A percentile compares a stretch with the other conserved stretches of the same genome.
These are phyloP conservation scores for Lentinula aciculospora DNA, from an alignment of 768 basidiomycete species.

Conservation along the genomic window DNA sequence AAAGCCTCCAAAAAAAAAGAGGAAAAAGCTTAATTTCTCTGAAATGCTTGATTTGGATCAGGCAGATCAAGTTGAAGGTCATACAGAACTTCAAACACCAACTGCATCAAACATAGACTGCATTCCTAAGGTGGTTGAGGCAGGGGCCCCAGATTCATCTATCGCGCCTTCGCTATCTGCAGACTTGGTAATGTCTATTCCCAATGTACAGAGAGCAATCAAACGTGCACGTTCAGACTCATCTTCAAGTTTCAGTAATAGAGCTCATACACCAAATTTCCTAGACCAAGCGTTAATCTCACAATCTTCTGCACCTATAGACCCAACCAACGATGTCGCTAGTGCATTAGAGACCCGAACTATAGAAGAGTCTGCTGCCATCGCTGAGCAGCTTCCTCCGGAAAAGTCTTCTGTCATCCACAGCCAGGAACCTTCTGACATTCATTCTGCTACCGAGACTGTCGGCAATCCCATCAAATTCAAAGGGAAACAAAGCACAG, in stretches of 20 bases:
- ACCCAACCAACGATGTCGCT: neutral
- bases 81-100: neutral
- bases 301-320: neutral
- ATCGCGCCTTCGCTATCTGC: neutral
- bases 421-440: neutral
- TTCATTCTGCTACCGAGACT: neutral
- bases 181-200: neutral
- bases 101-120: neutral
- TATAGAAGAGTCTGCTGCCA: neutral
- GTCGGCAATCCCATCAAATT: neutral
- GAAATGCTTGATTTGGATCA: constrained; percentile 24
- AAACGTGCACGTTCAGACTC: neutral
- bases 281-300: neutral
- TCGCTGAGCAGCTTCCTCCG: neutral
- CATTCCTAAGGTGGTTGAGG: neutral
- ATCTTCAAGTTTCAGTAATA: neutral
- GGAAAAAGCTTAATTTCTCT: constrained; percentile 20
- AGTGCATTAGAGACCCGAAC: neutral
- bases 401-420: neutral
- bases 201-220: neutral
- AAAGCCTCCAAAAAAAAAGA: constrained; percentile 20
- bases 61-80: constrained; percentile 18
- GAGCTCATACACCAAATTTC: neutral
- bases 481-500: neutral
- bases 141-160: neutral